Base-by-base conservation (phyloP, 2,329 filamentous ascomycete genomes). In the Aplosporella prunicola region DNA sequence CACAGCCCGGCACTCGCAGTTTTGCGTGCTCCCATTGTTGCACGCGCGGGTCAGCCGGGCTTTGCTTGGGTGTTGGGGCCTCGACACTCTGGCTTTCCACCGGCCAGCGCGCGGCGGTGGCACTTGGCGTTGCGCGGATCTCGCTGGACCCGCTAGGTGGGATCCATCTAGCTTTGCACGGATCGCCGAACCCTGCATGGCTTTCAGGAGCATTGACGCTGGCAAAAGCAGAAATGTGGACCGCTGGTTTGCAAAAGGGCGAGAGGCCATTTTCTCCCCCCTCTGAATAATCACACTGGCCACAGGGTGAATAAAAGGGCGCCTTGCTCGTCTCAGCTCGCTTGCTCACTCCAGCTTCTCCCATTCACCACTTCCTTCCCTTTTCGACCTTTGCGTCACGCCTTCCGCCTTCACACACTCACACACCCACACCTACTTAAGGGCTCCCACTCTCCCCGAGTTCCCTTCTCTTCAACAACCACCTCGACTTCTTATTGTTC, bases 201-300 rank as follows among this genome's bases (percentile, higher is more conserved):
- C n/a, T n/a, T n/a, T n/a, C n/a, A n/a, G 13, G 37, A 30, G 37
- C 37, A 39, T 26, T 24, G 37, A 39, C 37, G 25, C 37, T 16
- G 16, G 26, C 30, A 32, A 35, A 39, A 39, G 37, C 34, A 39
- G 37, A 39, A 39, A 39, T 31, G 34, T 39, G 37, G 37, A 31
- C 37, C 30, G 30, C 32, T 34, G 30, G 30, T 33, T 30, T 39
- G 30, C 31, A 31, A 27, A 37, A 20, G 26, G 25, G 34, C 20
- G 34, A 30, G 27, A 25, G 26, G 16, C 26, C 26, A 28, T 28
- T 15, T n/a, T 15, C 16, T 28, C 26, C 35, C 35, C 16, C 18
- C 16, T 28, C 30, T 39, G 37, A 39, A 39, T 39, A 39, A 39
- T 39, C 37, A 33, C 11, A 16, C 17, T 6, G 5, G n/a, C 20